Percentiles rank a stretch among this genome's conserved stretches.
These are phyloP conservation scores for Pythium brassicae DNA, from an alignment of 352 stramenopile genomes.

Conservation along the genomic window DNA sequence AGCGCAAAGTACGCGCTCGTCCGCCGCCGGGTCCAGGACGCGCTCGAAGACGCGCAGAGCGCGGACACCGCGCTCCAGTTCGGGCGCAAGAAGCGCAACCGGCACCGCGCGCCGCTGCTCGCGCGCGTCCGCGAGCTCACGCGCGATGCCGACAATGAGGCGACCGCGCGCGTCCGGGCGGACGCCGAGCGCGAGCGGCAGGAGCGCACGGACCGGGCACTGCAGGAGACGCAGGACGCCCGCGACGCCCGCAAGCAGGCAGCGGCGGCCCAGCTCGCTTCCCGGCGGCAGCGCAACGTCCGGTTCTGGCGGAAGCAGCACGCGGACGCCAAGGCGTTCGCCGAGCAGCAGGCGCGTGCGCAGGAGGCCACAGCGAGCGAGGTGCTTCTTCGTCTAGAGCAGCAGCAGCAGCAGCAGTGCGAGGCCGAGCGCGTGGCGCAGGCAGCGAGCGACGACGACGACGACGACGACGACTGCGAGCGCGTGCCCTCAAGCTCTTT, in stretches of 20 bases:
- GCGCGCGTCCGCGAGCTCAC: slow-evolving; percentile 48
- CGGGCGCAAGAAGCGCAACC: slow-evolving; percentile 56
- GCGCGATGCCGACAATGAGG: slow-evolving; percentile 34
- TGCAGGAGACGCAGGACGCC: slow-evolving; percentile 30
- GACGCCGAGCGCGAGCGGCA: slow-evolving; percentile 47
- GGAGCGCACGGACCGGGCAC: slow-evolving; percentile 29
- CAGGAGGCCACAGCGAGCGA: slow-evolving; percentile 24
- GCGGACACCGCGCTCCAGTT: slow-evolving; percentile 41
- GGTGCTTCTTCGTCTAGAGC: too few species aligned
- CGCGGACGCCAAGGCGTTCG: slow-evolving; percentile 37
- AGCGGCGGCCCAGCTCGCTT: slow-evolving; percentile 19
- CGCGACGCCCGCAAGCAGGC: slow-evolving; percentile 15
- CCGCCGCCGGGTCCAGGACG: slow-evolving; percentile 30
- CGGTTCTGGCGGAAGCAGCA: slow-evolving; percentile 75
- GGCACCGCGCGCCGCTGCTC: slow-evolving; percentile 45
- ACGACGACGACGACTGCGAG: slow-evolving; percentile 12
- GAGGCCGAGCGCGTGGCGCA: slow-evolving; percentile 32
- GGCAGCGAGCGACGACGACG: slow-evolving; percentile 26
- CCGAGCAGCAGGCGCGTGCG: slow-evolving; percentile 34
- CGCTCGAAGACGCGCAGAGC: slow-evolving; percentile 33
- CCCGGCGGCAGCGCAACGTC: slow-evolving; percentile 49
- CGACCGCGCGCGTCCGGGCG: slow-evolving; percentile 21
- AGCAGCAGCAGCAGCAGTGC: too few species aligned
- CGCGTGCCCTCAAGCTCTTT: slow-evolving; percentile 17
- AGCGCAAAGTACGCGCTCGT: slow-evolving; percentile 48